Evolutionary conservation across 805 yeast species (phyloP), one percentile per base, ranked within the genome.

Genomic region (Dipodascus albidus): DNA sequence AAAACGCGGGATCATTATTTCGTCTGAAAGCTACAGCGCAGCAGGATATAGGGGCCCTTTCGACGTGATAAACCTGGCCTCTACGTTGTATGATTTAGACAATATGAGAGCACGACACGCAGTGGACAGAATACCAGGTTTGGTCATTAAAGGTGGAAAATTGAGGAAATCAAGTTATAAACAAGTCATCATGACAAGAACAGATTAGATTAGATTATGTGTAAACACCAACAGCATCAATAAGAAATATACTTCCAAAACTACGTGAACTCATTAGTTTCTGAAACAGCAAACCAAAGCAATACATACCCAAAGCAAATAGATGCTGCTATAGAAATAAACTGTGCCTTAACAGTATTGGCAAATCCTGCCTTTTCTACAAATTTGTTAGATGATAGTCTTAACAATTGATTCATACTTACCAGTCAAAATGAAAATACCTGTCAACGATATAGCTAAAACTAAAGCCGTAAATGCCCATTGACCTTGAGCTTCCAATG

Each of bases 111-210:
- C 89, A 20, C 74, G 78, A 27, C 75, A 75, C 33, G 78, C 85
- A 22, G 70, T 85, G 55, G 75, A 79, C 15, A 78, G 75, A 42
- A 76, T 76, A 59, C 81, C 96, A 0, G 76, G 80, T 23, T 74
- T 77, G 21, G 93, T 78, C 0, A 72, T 89, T 49, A 70, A 85
- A 33, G 85, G 78, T 58, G 96, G 96, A 1, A 72, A 88, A 58
- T 70, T 90, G 60, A 76, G 96, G 57, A 70, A 76, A 24, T 79
- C 80, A 61, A 80, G 90, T 56, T 83, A 84, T 62, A 90, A 89
- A 62, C 96, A 90, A 65, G 82, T 86, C 1, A 59, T 67, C 4
- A 48, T 53, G 17, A 38, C 44, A 4, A 14, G 20, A 6, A 4
- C 44, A 3, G 44, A 6, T n/a, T 4, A 38, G 4, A 38, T n/a